phyloP scores from a whole-genome alignment of 257 asterid genomes.

The Eustoma russellianum region DNA sequence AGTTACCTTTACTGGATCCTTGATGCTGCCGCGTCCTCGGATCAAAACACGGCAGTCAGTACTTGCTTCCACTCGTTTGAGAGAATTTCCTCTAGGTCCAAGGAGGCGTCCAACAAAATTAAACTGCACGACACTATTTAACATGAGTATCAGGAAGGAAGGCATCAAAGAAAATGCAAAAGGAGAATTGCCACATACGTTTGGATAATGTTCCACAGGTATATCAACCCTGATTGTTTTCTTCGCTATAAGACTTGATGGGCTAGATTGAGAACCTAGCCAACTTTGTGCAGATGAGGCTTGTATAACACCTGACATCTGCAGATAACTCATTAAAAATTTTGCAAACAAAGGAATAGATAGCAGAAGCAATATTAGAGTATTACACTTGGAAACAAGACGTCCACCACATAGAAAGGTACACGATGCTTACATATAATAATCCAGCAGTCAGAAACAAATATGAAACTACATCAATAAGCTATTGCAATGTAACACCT shows the following conservation, averaged over 20 bases:
- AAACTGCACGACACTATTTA: slow-evolving; percentile 40
- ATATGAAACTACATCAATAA: background rate
- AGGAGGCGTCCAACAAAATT: slow-evolving; percentile 99
- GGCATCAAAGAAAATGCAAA: background rate
- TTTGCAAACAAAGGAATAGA: slow-evolving; percentile 18
- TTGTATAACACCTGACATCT: slow-evolving; percentile 81
- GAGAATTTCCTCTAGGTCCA: slow-evolving; percentile 98
- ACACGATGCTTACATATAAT: slow-evolving; percentile 1
- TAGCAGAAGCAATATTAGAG: background rate
- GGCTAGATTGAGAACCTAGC: slow-evolving; percentile 83
- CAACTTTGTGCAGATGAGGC: slow-evolving; percentile 69
- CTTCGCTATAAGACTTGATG: slow-evolving; percentile 88
- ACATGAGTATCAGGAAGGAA: slow-evolving; percentile 5
- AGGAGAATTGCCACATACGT: slow-evolving; percentile 27
- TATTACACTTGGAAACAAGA: no score
- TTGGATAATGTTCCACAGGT: slow-evolving; percentile 89
- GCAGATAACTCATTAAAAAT: slow-evolving; percentile 30
- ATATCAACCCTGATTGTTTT: slow-evolving; percentile 83
- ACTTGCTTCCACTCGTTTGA: slow-evolving; percentile 89
- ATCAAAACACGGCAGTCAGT: slow-evolving; percentile 96
- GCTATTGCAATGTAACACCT: background rate
- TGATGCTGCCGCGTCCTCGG: slow-evolving; percentile 97
- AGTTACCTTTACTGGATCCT: slow-evolving; percentile 85
- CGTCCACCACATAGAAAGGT: background rate
- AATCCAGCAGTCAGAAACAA: background rate